Evolutionary conservation across 805 yeast genomes (phyloP), one percentile per base, ranked within the genome.

Genomic region (Metschnikowia aberdeeniae): DNA sequence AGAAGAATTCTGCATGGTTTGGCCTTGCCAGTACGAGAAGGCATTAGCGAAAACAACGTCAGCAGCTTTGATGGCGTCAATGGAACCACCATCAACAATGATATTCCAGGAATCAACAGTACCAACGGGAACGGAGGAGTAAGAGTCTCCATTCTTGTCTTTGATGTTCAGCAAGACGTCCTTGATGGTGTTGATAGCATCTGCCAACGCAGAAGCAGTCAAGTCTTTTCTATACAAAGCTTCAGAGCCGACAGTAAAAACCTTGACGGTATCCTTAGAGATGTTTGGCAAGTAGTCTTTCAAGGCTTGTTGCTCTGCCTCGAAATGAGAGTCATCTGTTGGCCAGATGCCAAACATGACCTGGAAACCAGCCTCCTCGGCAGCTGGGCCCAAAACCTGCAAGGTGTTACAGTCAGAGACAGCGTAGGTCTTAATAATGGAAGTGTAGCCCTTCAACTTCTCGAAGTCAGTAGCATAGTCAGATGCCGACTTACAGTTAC

Each of bases 11-110:
- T 67, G 61, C 78, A 77, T 78, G 55, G 89, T 77, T 75, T 89
- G 97, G 36, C 97, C 97, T 75, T 92, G 98, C 98, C 98, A 92
- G 83, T 90, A 92, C 7, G 97, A 87, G 79, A 92, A 92, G 41
- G 97, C 97, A 64, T 92, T 92, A 61, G 96, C 95, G 66, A 84
- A 86, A 50, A 89, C 81, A 59, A 88, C 74, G 66, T 92, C 98
- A 39, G 95, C 74, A 42, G 89, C 90, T 65, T 80, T 58, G 62
- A 92, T 82, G 45, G 86, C 96, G 22, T 84, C 79, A 42, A 69
- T 58, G 53, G 83, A 74, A 55, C 75, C 80, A 59, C 85, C 93
- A 60, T 88, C 95, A 55, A 89, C 96, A 51, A 87, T 67, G 51
- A 86, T 76, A 67, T 92, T 87, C 98, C 98, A 92, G 2, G 97